These are phyloP conservation scores for Protomyces inouyei DNA, from an alignment of 1,139 yeast species.

Conservation along the genomic window DNA sequence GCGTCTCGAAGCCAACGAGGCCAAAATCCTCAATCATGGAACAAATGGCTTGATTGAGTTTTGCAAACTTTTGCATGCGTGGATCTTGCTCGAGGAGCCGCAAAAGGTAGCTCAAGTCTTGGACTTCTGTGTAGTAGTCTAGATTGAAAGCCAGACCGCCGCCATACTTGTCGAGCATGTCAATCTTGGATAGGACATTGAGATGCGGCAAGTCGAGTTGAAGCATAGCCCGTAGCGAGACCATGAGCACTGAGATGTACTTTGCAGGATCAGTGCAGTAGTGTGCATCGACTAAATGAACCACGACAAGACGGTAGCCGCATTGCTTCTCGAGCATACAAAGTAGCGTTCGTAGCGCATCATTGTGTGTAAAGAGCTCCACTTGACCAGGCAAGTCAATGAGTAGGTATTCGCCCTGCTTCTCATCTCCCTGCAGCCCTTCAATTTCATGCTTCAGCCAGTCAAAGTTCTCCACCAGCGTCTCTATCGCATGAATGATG, in stretches of 20 bases:
- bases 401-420: constrained; percentile 51
- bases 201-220: constrained; percentile 89
- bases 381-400: constrained; percentile 94
- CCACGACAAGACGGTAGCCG: constrained; percentile 68
- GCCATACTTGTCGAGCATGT: constrained; percentile 65
- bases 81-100: constrained; percentile 70
- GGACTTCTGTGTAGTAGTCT: constrained; percentile 88
- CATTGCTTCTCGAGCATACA: constrained; percentile 52
- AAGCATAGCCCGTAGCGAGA: constrained; percentile 86
- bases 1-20: constrained; percentile 79
- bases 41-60: constrained; percentile 70
- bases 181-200: constrained; percentile 87
- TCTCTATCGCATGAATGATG: constrained; percentile 77
- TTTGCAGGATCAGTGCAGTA: constrained; percentile 84
- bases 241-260: constrained; percentile 73
- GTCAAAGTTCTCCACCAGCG: constrained; percentile 50
- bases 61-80: constrained; percentile 55
- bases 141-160: constrained; percentile 48
- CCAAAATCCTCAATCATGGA: constrained; percentile 84
- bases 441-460: constrained; percentile 81
- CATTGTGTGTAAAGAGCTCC: constrained; percentile 87
- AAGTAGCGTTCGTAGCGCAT: constrained; percentile 71
- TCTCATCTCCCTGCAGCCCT: constrained; percentile 48
- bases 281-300: constrained; percentile 79
- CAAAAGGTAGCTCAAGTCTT: constrained; percentile 63